These are phyloP conservation scores for Phytophthora syringae DNA, from an alignment of 352 stramenopile genomes.

Conservation along the genomic window DNA sequence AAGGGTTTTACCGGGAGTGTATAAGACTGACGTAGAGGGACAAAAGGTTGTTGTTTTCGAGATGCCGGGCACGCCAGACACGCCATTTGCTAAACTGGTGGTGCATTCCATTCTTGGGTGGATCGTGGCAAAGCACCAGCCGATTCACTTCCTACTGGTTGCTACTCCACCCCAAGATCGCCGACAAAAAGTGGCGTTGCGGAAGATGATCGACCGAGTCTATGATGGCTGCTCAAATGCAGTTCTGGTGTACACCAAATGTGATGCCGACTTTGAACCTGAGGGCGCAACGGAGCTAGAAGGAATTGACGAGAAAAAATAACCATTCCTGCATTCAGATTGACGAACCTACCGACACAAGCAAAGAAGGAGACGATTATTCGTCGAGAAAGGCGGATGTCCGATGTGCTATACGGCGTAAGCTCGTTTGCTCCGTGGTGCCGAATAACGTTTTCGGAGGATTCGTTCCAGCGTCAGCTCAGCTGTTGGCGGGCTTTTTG, in stretches of 20 bases:
- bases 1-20: slow-evolving; percentile 9
- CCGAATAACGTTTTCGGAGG: neutral
- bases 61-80: slow-evolving; percentile 24
- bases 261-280: slow-evolving; percentile 11
- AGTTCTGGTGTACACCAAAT: slow-evolving; percentile 19
- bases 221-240: neutral
- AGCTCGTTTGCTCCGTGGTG: neutral
- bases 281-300: neutral
- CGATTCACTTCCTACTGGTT: slow-evolving; percentile 13
- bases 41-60: slow-evolving; percentile 6
- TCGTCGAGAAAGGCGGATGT: neutral
- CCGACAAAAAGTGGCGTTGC: neutral
- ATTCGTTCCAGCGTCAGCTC: slow-evolving; percentile 3
- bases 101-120: slow-evolving; percentile 16
- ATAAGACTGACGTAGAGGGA: neutral
- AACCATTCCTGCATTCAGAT: slow-evolving; percentile 4
- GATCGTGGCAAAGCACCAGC: slow-evolving; percentile 12
- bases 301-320: neutral
- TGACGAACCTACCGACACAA: slow-evolving; percentile 1
- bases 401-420: neutral
- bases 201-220: neutral
- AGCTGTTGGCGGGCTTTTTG: slow-evolving; percentile 10
- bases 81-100: slow-evolving; percentile 24
- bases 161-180: slow-evolving; percentile 15
- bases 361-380: slow-evolving; percentile 8